A percentile compares a stretch with the other conserved stretches of the same genome.
phyloP scores from a whole-genome alignment of 2,329 filamentous ascomycete genomes.

The Mariannaea elegans region DNA sequence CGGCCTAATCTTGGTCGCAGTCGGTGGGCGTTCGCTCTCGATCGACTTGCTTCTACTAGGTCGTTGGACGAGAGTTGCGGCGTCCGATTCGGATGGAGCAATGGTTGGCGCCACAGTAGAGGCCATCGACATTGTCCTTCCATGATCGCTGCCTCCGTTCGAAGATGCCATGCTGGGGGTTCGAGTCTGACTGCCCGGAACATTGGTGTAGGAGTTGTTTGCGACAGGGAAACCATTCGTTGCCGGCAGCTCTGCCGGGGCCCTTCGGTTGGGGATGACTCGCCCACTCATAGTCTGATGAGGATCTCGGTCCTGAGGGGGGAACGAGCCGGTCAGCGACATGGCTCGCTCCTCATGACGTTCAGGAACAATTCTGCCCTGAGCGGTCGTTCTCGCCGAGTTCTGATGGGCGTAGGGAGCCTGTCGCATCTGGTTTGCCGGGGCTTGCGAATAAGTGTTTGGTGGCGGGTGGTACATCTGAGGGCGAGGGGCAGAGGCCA shows the following conservation, averaged over 20 bases:
- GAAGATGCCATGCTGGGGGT: slow-evolving; percentile 71
- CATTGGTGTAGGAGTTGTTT: slow-evolving; percentile 52
- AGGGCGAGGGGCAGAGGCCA: slow-evolving; percentile 79
- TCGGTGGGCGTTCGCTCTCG: slow-evolving; percentile 65
- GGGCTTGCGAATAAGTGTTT: slow-evolving; percentile 65
- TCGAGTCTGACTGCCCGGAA: slow-evolving; percentile 64
- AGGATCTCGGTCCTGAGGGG: slow-evolving; percentile 77
- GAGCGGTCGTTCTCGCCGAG: slow-evolving; percentile 83
- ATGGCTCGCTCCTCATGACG: slow-evolving; percentile 92
- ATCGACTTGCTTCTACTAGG: slow-evolving; percentile 66
- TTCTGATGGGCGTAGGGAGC: slow-evolving; percentile 72
- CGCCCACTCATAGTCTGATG: slow-evolving; percentile 95
- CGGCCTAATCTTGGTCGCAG: slow-evolving; percentile 69
- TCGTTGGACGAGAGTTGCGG: slow-evolving; percentile 59
- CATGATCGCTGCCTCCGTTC: slow-evolving; percentile 55
- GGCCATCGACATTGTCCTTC: slow-evolving; percentile 89
- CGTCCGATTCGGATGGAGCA: slow-evolving; percentile 66
- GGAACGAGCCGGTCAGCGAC: slow-evolving; percentile 84
- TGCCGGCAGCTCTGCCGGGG: slow-evolving; percentile 51
- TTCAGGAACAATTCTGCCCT: slow-evolving; percentile 90
- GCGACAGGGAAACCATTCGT: slow-evolving; percentile 48
- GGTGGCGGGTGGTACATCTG: slow-evolving; percentile 74
- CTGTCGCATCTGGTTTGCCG: slow-evolving; percentile 81
- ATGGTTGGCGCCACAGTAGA: slow-evolving; percentile 81
- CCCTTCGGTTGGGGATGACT: slow-evolving; percentile 79